Percentiles rank a stretch among this genome's conserved stretches.
phyloP scores from a whole-genome alignment of 176 grass and related monocot species.

The Aegilops bicornis region DNA sequence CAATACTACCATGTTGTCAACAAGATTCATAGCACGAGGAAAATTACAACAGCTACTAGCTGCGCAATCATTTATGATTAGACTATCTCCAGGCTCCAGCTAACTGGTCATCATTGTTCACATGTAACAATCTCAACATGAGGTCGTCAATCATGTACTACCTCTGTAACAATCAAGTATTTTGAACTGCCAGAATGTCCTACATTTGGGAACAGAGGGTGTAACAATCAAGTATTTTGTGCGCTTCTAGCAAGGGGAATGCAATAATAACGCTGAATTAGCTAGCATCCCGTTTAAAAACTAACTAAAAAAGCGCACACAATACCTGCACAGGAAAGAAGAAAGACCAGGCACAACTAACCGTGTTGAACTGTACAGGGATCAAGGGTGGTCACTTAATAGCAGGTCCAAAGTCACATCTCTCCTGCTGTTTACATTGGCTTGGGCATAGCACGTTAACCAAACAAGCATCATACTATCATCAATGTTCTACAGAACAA shows the following conservation, averaged over 20 bases:
- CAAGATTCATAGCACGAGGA: background rate
- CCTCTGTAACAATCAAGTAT: no score
- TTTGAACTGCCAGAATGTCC: no score
- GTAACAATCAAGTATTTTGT: no score
- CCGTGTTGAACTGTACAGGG: background rate
- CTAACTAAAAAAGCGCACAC: background rate
- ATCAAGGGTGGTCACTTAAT: background rate
- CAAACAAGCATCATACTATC: background rate
- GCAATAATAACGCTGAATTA: background rate
- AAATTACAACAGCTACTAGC: background rate
- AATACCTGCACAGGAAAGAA: background rate
- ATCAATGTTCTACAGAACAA: slow-evolving; percentile 2
- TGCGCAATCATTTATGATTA: background rate
- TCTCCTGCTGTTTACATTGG: background rate
- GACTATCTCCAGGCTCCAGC: background rate
- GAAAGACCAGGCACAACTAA: background rate
- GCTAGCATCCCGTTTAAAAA: background rate
- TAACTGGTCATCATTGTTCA: background rate
- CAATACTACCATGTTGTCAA: background rate
- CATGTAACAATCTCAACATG: background rate
- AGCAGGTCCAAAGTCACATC: background rate
- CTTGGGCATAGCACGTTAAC: background rate
- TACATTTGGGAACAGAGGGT: no score
- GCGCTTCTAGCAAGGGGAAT: slow-evolving; percentile 1
- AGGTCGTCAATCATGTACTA: no score